phyloP scores from a whole-genome alignment of 148 eudicot species.

The Rhododendron henanense region DNA sequence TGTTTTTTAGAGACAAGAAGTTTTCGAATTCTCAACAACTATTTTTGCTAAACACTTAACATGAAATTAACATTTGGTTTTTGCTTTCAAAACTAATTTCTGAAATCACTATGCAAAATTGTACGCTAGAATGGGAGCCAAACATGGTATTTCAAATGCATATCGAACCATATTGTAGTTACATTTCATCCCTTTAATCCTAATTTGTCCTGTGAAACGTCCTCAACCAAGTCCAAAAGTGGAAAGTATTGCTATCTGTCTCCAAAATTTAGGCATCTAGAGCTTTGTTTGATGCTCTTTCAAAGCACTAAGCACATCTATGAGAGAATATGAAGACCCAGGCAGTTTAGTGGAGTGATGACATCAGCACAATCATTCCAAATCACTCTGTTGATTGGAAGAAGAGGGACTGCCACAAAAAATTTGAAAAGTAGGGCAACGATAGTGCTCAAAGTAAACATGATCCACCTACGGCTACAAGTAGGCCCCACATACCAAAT shows the following conservation, averaged over 20 bases:
- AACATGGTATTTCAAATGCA: neutral
- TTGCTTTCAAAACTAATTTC: neutral
- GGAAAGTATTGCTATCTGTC: neutral
- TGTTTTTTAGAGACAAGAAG: neutral
- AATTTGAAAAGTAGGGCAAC: neutral
- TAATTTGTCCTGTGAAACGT: neutral
- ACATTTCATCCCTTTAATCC: neutral
- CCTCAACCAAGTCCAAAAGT: neutral
- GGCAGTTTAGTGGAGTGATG: neutral
- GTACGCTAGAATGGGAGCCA: neutral
- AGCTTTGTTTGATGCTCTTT: neutral
- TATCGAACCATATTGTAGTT: neutral
- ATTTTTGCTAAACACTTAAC: neutral
- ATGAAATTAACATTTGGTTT: neutral
- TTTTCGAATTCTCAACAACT: neutral
- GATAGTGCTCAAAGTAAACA: neutral
- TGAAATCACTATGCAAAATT: neutral
- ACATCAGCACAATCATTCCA: neutral
- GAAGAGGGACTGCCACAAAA: neutral
- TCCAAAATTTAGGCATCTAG: neutral
- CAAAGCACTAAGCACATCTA: neutral
- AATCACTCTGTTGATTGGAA: neutral
- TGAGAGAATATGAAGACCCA: neutral
- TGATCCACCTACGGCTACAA: neutral
- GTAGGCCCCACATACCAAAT: neutral